Evolutionary conservation across 2,329 filamentous ascomycete genomes (phyloP).

Genomic region (Talaromyces amestolkiae): DNA sequence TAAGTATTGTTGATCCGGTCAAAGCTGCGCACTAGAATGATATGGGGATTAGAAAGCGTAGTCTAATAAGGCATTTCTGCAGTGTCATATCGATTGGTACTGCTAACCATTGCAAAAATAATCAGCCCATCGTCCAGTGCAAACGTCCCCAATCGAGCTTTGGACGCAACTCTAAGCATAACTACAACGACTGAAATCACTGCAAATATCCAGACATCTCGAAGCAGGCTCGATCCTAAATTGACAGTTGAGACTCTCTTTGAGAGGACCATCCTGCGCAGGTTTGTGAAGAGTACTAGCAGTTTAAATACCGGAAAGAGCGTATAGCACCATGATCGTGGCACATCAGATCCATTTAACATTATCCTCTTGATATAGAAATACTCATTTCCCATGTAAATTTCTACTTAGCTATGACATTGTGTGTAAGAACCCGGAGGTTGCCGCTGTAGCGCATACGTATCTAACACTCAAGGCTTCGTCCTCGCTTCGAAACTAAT

Average conservation of each 20-base stretch:
- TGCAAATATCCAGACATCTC: constrained; percentile 26
- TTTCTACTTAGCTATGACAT: neutral
- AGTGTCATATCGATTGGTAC: neutral
- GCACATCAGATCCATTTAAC: neutral
- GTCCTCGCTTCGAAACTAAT: neutral
- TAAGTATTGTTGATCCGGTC: constrained; percentile 26
- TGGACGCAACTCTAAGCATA: constrained; percentile 24
- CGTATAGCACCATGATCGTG: neutral
- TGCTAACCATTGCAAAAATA: constrained; percentile 26
- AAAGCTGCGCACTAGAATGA: constrained; percentile 22
- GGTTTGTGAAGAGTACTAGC: neutral
- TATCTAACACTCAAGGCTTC: neutral
- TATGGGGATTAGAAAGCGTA: neutral
- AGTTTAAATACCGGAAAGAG: neutral
- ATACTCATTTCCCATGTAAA: neutral
- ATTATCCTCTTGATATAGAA: neutral
- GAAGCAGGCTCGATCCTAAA: constrained; percentile 21
- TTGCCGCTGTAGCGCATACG: neutral
- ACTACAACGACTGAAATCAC: constrained; percentile 22
- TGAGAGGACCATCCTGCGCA: neutral
- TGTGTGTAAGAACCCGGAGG: neutral
- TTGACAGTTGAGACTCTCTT: neutral
- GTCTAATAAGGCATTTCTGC: neutral
- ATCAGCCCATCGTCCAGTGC: constrained; percentile 27
- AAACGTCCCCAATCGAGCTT: constrained; percentile 25